Evolutionary conservation across 1,139 yeast species (phyloP).

Genomic region (Candida glucosophila): DNA sequence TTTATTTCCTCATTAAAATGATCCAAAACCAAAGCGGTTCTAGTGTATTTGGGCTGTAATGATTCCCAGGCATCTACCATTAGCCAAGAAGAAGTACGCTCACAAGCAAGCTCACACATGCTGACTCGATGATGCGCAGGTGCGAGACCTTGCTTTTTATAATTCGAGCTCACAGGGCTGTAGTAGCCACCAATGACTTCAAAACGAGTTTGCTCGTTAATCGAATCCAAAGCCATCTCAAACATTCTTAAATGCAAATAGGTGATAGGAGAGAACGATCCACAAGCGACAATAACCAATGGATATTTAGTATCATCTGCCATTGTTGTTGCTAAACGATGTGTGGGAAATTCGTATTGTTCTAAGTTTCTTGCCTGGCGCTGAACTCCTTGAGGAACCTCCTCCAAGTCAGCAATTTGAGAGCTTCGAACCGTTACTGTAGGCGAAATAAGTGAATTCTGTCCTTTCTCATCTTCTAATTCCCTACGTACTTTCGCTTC

Average conservation of each 20-base stretch:
- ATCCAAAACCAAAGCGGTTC: slow-evolving; percentile 93
- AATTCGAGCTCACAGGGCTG: slow-evolving; percentile 94
- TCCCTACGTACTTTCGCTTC: slow-evolving; percentile 1
- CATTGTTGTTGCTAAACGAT: slow-evolving; percentile 66
- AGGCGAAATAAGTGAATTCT: slow-evolving; percentile 36
- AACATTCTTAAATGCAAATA: slow-evolving; percentile 93
- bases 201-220: slow-evolving; percentile 82
- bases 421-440: slow-evolving; percentile 47
- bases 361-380: slow-evolving; percentile 71
- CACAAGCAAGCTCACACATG: slow-evolving; percentile 98
- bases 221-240: slow-evolving; percentile 97
- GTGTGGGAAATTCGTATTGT: slow-evolving; percentile 75
- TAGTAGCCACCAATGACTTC: slow-evolving; percentile 96
- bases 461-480: no score
- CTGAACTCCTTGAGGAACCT: slow-evolving; percentile 88
- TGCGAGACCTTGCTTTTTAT: slow-evolving; percentile 89
- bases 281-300: slow-evolving; percentile 91
- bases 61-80: slow-evolving; percentile 99
- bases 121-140: slow-evolving; percentile 83
- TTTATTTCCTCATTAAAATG: slow-evolving; percentile 95
- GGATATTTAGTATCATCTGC: slow-evolving; percentile 78
- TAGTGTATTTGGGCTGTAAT: slow-evolving; percentile 78
- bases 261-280: slow-evolving; percentile 93
- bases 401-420: slow-evolving; percentile 90
- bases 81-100: slow-evolving; percentile 91